A percentile compares a stretch with the other conserved stretches of the same genome.
Conservation (phyloP, 768 basidiomycete species). For the Pholiota microspora region DNA sequence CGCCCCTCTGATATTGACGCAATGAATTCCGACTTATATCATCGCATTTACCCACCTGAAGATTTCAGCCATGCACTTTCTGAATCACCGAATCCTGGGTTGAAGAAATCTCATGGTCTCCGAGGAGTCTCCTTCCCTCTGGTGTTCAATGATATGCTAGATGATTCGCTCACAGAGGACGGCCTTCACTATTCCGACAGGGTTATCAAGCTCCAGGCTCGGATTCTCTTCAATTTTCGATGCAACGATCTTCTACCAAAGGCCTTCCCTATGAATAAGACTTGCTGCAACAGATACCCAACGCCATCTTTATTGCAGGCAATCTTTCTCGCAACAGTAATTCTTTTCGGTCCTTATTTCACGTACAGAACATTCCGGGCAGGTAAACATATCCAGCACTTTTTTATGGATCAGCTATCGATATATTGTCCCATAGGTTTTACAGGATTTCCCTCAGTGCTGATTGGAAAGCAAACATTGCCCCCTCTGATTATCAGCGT, state of each 20-base stretch:
- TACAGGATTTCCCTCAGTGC: constrained; percentile 1
- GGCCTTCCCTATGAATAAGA: constrained; percentile 65
- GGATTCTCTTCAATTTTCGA: constrained; percentile 72
- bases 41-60: constrained; percentile 51
- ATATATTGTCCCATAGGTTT: no score
- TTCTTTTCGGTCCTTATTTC: constrained; percentile 52
- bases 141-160: constrained; percentile 81
- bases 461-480: constrained; percentile 15
- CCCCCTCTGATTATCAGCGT: constrained; percentile 63
- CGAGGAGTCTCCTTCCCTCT: constrained; percentile 54
- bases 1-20: constrained; percentile 78
- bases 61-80: constrained; percentile 5
- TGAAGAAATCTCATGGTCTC: constrained; percentile 8
- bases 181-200: constrained; percentile 77
- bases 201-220: constrained; percentile 67
- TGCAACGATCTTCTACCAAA: constrained; percentile 75
- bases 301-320: constrained; percentile 56
- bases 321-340: constrained; percentile 43
- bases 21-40: constrained; percentile 85
- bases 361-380: constrained; percentile 28
- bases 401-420: no score
- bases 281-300: constrained; percentile 81
- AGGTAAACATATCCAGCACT: constrained; percentile 17
- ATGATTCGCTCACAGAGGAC: constrained; percentile 73
- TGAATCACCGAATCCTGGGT: constrained; percentile 18